Evolutionary conservation across 495 filamentous ascomycete genomes (phyloP).

Genomic region (Penicillium cosmopolitanum): DNA sequence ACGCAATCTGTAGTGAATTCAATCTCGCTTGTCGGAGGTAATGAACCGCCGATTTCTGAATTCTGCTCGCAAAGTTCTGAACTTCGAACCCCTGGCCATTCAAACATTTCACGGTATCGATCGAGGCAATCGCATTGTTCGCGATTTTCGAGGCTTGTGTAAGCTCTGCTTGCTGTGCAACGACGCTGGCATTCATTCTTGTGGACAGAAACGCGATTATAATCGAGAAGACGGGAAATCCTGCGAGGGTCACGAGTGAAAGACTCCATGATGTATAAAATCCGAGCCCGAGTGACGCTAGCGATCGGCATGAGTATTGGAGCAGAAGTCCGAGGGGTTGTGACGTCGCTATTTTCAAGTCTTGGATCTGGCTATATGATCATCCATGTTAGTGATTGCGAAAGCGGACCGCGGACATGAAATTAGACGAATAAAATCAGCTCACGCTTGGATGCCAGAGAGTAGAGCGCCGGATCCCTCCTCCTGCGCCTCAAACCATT

Average conservation of each 20-base stretch:
- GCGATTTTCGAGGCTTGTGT: constrained; percentile 71
- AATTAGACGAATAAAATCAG: background rate
- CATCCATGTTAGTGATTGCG: constrained; percentile 1
- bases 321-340: constrained; percentile 73
- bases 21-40: constrained; percentile 70
- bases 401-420: background rate
- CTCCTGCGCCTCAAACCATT: constrained; percentile 78
- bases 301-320: constrained; percentile 61
- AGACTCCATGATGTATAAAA: constrained; percentile 83
- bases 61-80: constrained; percentile 61
- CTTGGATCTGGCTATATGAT: constrained; percentile 69
- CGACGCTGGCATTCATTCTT: constrained; percentile 66
- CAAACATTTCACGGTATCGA: constrained; percentile 87
- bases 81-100: constrained; percentile 76
- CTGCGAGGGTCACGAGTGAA: constrained; percentile 78
- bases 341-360: constrained; percentile 79
- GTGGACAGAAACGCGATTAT: constrained; percentile 62
- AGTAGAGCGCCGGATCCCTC: constrained; percentile 75
- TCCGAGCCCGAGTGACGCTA: constrained; percentile 69
- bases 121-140: constrained; percentile 67
- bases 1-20: constrained; percentile 70
- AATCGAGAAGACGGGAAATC: constrained; percentile 67
- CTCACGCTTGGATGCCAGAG: constrained; percentile 71
- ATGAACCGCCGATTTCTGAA: constrained; percentile 60
- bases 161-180: constrained; percentile 69